Evolutionary conservation across 345 rosid genomes (phyloP).

Genomic region (Acer campestre): DNA sequence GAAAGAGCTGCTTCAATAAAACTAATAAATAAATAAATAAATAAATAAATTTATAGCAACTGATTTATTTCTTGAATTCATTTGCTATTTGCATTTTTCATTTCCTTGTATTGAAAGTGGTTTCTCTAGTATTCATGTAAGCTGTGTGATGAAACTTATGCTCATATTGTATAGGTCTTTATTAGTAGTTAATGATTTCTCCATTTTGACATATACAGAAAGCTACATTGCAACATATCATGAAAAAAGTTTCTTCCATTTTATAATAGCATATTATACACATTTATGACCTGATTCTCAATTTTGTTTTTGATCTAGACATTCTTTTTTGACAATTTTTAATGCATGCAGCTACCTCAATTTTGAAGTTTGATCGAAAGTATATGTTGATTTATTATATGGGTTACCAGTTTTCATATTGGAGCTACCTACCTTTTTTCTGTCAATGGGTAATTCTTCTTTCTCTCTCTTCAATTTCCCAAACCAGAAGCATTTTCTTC

Average conservation of each 20-base stretch:
- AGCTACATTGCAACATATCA: background rate
- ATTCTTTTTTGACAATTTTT: background rate
- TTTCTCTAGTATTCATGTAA: background rate
- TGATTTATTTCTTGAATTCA: background rate
- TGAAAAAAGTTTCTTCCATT: background rate
- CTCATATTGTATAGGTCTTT: background rate
- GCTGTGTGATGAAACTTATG: background rate
- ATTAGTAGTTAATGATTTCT: background rate
- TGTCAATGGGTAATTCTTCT: background rate
- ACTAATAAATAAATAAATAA: too few relatives aligned
- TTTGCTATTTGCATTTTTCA: background rate
- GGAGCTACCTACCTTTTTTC: background rate
- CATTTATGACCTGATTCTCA: background rate
- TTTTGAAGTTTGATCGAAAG: background rate
- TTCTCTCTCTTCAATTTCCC: background rate
- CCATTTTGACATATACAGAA: background rate
- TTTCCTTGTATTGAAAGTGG: background rate
- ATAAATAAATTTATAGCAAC: background rate
- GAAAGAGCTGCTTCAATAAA: background rate
- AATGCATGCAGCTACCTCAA: background rate
- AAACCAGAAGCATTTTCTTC: conserved; percentile 29
- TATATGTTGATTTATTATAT: background rate
- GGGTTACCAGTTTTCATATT: background rate
- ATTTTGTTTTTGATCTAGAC: background rate
- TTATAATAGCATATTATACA: background rate